phyloP scores from a whole-genome alignment of 257 asterid genomes.

The Solanum virginianum region DNA sequence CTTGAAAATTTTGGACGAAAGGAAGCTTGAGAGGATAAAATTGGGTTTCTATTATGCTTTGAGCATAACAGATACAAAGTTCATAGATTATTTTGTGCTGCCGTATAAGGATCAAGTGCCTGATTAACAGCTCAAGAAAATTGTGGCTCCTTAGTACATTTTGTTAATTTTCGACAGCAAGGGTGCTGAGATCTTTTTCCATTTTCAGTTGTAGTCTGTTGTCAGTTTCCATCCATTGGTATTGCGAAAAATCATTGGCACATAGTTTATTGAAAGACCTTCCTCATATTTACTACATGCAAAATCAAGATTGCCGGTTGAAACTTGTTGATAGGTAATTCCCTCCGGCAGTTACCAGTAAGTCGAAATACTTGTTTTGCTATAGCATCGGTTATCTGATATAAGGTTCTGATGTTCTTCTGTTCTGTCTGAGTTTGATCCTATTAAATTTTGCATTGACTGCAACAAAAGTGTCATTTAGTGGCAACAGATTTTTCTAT shows the following conservation, averaged over 20 bases:
- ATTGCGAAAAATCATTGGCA: neutral
- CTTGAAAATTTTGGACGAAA: conserved; percentile 1
- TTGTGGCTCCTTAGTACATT: neutral
- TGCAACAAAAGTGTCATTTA: no score
- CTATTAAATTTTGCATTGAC: neutral
- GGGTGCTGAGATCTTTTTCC: neutral
- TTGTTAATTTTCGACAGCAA: neutral
- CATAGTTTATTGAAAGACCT: neutral
- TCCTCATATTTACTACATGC: neutral
- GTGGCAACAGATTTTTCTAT: no score
- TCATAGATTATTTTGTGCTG: neutral
- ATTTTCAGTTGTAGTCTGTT: neutral
- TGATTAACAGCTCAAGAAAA: neutral
- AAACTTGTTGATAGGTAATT: neutral
- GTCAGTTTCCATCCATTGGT: neutral
- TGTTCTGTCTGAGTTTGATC: neutral
- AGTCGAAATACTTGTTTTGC: neutral
- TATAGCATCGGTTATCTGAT: neutral
- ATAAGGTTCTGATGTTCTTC: neutral
- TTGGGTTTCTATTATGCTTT: neutral
- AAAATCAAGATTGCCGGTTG: neutral
- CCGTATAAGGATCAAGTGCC: conserved; percentile 4
- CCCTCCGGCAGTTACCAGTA: neutral
- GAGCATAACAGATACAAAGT: neutral
- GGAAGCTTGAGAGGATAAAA: neutral